A percentile compares a stretch with the other conserved stretches of the same genome.
These are phyloP conservation scores for Alternaria sp. DNA, from an alignment of 2,329 filamentous ascomycete species.

Conservation along the genomic window DNA sequence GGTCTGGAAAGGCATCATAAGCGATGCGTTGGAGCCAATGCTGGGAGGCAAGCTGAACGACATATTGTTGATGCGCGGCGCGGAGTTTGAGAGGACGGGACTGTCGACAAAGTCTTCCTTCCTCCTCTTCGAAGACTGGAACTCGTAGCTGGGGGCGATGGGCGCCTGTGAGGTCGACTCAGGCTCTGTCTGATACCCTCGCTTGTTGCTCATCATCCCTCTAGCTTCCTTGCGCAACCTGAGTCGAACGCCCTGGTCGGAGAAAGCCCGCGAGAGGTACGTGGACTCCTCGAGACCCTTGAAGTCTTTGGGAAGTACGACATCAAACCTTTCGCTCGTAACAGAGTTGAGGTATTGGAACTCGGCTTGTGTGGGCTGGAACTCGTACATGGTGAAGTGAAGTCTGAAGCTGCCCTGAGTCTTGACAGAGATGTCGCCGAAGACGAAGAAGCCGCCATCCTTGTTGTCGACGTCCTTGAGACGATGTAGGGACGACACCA, in stretches of 20 bases:
- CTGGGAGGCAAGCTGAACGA: background rate
- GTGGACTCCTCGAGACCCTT: slow-evolving; percentile 84
- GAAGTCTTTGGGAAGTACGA: slow-evolving; percentile 70
- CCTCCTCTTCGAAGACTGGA: background rate
- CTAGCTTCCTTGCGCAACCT: slow-evolving; percentile 84
- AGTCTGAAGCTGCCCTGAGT: slow-evolving; percentile 76
- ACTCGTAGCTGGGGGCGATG: slow-evolving; percentile 1
- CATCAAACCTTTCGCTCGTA: slow-evolving; percentile 73
- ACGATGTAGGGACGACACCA: slow-evolving; percentile 82
- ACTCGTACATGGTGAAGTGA: slow-evolving; percentile 76
- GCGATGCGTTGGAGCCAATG: background rate
- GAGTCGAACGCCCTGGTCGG: slow-evolving; percentile 85
- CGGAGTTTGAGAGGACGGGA: background rate
- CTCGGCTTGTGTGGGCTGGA: slow-evolving; percentile 42
- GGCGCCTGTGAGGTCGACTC: background rate
- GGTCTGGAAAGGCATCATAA: background rate
- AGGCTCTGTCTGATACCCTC: slow-evolving; percentile 29
- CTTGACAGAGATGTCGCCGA: slow-evolving; percentile 83
- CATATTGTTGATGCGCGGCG: background rate
- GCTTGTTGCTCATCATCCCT: slow-evolving; percentile 41
- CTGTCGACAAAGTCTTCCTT: background rate
- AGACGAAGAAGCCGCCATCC: slow-evolving; percentile 89
- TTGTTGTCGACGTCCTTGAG: slow-evolving; percentile 79
- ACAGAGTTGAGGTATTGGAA: slow-evolving; percentile 61
- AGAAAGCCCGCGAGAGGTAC: slow-evolving; percentile 79